Evolutionary conservation across 768 basidiomycete genomes (phyloP).

Genomic region (Thelephora aurantiotincta): DNA sequence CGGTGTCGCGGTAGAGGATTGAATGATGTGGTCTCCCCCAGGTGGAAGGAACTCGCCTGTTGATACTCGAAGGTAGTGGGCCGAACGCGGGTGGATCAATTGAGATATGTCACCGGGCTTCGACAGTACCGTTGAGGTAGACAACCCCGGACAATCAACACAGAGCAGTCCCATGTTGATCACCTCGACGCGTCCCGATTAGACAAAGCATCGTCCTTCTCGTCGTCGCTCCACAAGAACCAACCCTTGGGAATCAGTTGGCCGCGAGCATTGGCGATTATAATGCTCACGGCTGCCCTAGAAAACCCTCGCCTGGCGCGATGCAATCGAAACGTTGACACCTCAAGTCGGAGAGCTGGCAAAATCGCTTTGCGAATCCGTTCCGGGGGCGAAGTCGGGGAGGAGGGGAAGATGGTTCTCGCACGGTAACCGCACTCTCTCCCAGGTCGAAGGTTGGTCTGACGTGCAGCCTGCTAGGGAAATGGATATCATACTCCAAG

Average conservation of each 20-base stretch:
- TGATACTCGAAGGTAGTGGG: conserved; percentile 45
- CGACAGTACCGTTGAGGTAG: conserved; percentile 69
- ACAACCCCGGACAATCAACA: conserved; percentile 73
- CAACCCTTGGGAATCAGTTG: conserved; percentile 71
- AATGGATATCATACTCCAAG: too few species aligned
- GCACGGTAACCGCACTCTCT: too few species aligned
- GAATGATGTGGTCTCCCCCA: conserved; percentile 71
- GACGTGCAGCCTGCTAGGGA: too few species aligned
- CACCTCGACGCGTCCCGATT: conserved; percentile 56
- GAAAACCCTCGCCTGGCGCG: too few species aligned
- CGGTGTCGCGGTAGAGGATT: conserved; percentile 26
- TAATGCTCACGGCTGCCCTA: too few species aligned
- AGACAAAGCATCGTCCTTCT: conserved; percentile 27
- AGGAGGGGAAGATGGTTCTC: too few species aligned
- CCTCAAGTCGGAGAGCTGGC: too few species aligned
- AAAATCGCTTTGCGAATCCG: too few species aligned
- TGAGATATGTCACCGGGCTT: conserved; percentile 73
- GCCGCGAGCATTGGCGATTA: conserved; percentile 81
- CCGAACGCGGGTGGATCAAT: conserved; percentile 50
- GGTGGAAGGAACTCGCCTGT: conserved; percentile 59
- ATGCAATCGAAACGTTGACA: too few species aligned
- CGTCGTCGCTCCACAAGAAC: conserved; percentile 70
- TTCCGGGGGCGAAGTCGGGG: too few species aligned
- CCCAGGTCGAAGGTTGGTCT: too few species aligned
- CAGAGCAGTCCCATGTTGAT: conserved; percentile 68